Base-by-base conservation (phyloP, 208 protist species). In the Naegleria lovaniensis region DNA sequence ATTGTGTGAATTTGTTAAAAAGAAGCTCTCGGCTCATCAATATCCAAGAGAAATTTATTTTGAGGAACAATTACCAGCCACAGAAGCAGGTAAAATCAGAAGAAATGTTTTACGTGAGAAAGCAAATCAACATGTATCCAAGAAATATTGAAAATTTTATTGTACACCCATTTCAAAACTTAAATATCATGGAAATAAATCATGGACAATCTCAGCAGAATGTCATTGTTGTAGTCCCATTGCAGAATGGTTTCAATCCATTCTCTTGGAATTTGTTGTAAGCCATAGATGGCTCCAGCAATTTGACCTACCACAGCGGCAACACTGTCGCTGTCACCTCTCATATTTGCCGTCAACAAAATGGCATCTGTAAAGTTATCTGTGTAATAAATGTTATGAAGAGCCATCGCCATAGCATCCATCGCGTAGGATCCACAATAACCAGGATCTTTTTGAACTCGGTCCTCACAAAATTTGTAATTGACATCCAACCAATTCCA, bases 31-130 rank as follows among this genome's bases (percentile, higher is more conserved):
- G 5, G n/a, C 22, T 48, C 85, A 88, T 36, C 85, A 58, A 58
- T 51, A 51, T 58, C 88, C 88, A 58, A 85, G 38, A 33, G 40
- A 79, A 19, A 85, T 90, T 58, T 79, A 58, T 38, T 90, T 90
- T 79, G 79, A 41, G 11, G 88, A 83, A 2, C 5, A 59, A 6
- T 38, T 90, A 22, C 88, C 88, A 58, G 13, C 5, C 2, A 79
- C 52, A 19, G 55, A 59, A n/a, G 41, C 16, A 38, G 88, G 88
- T 52, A 90, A 90, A 38, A 33, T 90, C 55, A n/a, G 33, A 38
- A 43, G 88, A 38, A 79, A 59, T 79, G 16, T 59, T 36, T 58
- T 90, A 19, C 43, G 55, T 19, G 29, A 83, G 5, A 90, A 79
- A n/a, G 67, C 67, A 79, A 79, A 79, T 67, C 43, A 48, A 48